Conservation (phyloP, 805 yeast genomes). For the Tetrapisispora phaffii region DNA sequence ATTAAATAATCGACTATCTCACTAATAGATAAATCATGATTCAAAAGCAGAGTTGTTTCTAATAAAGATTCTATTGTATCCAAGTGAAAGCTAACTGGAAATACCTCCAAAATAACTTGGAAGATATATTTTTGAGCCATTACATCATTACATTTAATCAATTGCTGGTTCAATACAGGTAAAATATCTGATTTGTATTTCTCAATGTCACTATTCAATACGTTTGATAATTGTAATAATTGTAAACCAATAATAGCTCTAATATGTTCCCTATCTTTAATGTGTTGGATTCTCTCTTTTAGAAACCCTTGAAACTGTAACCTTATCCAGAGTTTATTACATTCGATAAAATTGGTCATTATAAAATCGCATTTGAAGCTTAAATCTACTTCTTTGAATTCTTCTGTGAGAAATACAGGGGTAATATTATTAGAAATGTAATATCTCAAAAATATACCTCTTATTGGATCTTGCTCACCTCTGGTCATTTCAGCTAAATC, state of each 20-base stretch:
- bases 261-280: slow-evolving; percentile 71
- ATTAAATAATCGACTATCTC: slow-evolving; percentile 62
- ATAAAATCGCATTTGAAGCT: slow-evolving; percentile 50
- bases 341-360: slow-evolving; percentile 79
- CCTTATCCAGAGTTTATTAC: slow-evolving; percentile 76
- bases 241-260: slow-evolving; percentile 87
- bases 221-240: slow-evolving; percentile 73
- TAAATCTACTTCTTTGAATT: slow-evolving; percentile 5
- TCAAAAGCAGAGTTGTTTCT: slow-evolving; percentile 51
- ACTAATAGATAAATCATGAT: slow-evolving; percentile 56
- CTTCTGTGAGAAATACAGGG: slow-evolving; percentile 21
- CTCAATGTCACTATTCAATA: slow-evolving; percentile 56
- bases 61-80: slow-evolving; percentile 60
- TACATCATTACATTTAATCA: slow-evolving; percentile 81
- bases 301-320: slow-evolving; percentile 92
- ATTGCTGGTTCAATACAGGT: slow-evolving; percentile 77
- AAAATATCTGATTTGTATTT: slow-evolving; percentile 42
- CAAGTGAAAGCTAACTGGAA: slow-evolving; percentile 85
- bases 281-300: slow-evolving; percentile 63
- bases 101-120: slow-evolving; percentile 84
- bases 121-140: slow-evolving; percentile 84
- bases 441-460: slow-evolving; percentile 85
- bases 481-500: slow-evolving; percentile 97
- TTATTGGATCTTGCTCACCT: slow-evolving; percentile 90
- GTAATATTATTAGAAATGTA: slow-evolving; percentile 74